Evolutionary conservation across 2,329 filamentous ascomycete species (phyloP), one percentile per base, ranked within the genome.

Genomic region (Cercospora janseana): DNA sequence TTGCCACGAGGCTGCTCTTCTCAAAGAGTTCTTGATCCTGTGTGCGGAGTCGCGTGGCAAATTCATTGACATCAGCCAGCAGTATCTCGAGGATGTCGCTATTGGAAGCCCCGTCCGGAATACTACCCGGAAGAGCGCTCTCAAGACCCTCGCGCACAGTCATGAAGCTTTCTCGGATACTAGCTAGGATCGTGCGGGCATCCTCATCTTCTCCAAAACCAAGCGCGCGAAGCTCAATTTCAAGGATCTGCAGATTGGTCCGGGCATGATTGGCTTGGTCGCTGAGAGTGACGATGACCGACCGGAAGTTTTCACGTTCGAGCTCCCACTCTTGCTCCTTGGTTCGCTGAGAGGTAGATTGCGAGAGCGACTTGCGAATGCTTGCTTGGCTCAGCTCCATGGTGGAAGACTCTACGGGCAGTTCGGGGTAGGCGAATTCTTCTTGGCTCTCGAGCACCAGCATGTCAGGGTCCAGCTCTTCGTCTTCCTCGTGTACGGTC

Each of bases 151-250:
- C 64, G 35, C 73, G 73, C 13, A 71, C 62, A 9, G 62, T 51
- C 7, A 66, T 64, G 45, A 76, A 73, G n/a, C 67, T 66, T 38
- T 69, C 66, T 16, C 73, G 72, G 37, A 76, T 66, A 44, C 65
- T 66, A 18, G 60, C 54, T 15, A 76, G 56, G 18, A 76, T 69
- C 18, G 63, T 59, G 6, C 60, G 61, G 12, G 65, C 58, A 12
- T 69, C 67, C 1, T 62, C 57, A 10, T 63, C 60, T 4, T 69
- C 58, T 23, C 58, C 62, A 52, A 75, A 70, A 20, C 72, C 68
- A 13, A 76, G 66, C 23, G 69, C 70, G 47, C 71, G 64, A 3
- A 76, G 61, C 52, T 75, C 71, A 16, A 76, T 69, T 7, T 68
- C 63, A 10, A 75, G 59, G 29, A 75, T 64, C 23, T 71, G 65